Conservation (phyloP, 371 early-diverging fungal species). For the Thermomucor indicae-seudaticae region DNA sequence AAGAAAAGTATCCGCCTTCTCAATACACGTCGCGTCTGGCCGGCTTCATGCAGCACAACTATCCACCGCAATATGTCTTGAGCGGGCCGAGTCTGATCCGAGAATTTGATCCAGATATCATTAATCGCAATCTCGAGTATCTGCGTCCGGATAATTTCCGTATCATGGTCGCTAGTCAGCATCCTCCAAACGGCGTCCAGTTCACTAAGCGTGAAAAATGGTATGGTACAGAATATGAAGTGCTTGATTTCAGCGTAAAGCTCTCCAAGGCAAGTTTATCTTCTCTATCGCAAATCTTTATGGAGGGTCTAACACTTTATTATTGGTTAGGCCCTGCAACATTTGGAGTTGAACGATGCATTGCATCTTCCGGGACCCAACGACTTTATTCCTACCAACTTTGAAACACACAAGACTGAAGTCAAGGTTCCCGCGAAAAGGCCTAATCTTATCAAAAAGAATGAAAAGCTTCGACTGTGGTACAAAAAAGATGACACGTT, state of each 20-base stretch:
- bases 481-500: slow-evolving; percentile 93
- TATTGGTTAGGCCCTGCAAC: slow-evolving; percentile 36
- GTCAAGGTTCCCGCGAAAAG: slow-evolving; percentile 26
- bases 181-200: slow-evolving; percentile 40
- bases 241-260: slow-evolving; percentile 52
- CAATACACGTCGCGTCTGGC: slow-evolving; percentile 59
- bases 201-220: slow-evolving; percentile 61
- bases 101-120: slow-evolving; percentile 58
- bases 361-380: slow-evolving; percentile 75
- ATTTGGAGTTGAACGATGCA: slow-evolving; percentile 43
- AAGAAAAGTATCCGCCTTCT: slow-evolving; percentile 72
- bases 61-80: slow-evolving; percentile 65
- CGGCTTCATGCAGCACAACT: slow-evolving; percentile 61
- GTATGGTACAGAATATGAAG: slow-evolving; percentile 83
- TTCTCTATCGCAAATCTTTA: background rate
- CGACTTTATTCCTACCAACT: slow-evolving; percentile 78
- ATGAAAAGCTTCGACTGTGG: slow-evolving; percentile 75
- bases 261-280: slow-evolving; percentile 57
- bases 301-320: background rate
- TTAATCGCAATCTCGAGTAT: slow-evolving; percentile 51
- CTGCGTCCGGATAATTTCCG: slow-evolving; percentile 72
- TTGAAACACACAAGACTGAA: slow-evolving; percentile 52
- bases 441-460: slow-evolving; percentile 62
- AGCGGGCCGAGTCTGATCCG: slow-evolving; percentile 67
- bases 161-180: slow-evolving; percentile 42